phyloP scores from a whole-genome alignment of 805 yeast genomes.

The Saturnispora saitoi region DNA sequence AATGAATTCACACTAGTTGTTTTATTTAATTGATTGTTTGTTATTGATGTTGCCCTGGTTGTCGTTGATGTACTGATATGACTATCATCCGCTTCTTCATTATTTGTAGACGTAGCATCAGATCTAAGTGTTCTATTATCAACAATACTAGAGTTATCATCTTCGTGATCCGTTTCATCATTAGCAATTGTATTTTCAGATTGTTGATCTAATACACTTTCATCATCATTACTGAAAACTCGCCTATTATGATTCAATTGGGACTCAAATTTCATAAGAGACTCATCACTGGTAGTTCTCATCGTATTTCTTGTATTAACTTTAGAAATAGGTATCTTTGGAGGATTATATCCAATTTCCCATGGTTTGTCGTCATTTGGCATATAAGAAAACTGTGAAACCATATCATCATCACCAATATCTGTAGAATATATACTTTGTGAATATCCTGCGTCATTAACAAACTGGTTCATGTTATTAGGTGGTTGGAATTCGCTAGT shows the following conservation, averaged over 20 bases:
- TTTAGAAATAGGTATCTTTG: not conserved
- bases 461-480: slow-evolving; percentile 7
- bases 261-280: slow-evolving; percentile 1
- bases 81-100: slow-evolving; percentile 1
- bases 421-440: slow-evolving; percentile 11
- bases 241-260: slow-evolving; percentile 4
- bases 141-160: not conserved
- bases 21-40: not conserved
- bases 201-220: not conserved
- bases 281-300: not conserved
- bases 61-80: slow-evolving; percentile 15
- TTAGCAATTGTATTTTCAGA: not conserved
- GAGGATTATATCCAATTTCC: slow-evolving; percentile 11
- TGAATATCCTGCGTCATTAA: slow-evolving; percentile 10
- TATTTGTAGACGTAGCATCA: slow-evolving; percentile 4
- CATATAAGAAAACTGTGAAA: slow-evolving; percentile 18
- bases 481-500: slow-evolving; percentile 3
- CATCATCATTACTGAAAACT: not conserved
- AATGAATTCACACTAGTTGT: not conserved
- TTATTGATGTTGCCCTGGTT: slow-evolving; percentile 20
- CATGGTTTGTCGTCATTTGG: slow-evolving; percentile 19
- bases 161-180: not conserved
- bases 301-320: not conserved
- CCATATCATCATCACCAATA: slow-evolving; percentile 11
- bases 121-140: slow-evolving; percentile 5